Evolutionary conservation across 441 rosid species (phyloP), one percentile per base, ranked within the genome.

Genomic region (Cnidoscolus chayamansa): DNA sequence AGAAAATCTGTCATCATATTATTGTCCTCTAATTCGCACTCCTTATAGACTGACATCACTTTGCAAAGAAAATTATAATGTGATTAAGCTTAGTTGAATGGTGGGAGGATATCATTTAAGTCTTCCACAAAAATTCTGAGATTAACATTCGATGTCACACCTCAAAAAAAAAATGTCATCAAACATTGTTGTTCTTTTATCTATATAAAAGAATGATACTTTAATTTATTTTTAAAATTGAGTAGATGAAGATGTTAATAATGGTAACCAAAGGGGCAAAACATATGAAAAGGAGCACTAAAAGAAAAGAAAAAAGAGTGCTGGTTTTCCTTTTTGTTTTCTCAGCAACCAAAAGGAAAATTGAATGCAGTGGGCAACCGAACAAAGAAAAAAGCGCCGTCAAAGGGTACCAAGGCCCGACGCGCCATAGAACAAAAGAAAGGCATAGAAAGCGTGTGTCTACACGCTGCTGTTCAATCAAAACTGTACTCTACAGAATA

Each of bases 391-490:
- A 62, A 61, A 62, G n/a, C 55, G 55, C 56, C 63, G 69, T 40
- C 55, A 15, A 40, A 47, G 70, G 17, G 4, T 4, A 16, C 53
- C 25, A 30, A 62, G 47, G 47, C 40, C 1, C 20, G 53, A 70
- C 65, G 45, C 25, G 47, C 57, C 47, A 47, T 47, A 4, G 16
- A 30, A 70, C 55, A 49, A 49, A 65, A 53, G 7, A 20, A 25
- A 53, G 40, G 72, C 72, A n/a, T 56, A 4, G 43, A 61, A 60
- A 71, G 47, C 16, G 77, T 63, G 82, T 71, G 72, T 11, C 61
- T 37, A 61, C 79, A 72, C 77, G 81, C 82, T 68, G 65, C 40
- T 60, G 30, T 66, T 64, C 79, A 75, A 45, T 73, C 67, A 51
- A 68, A 59, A 51, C 57, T 40, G 12, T 20, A 8, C n/a, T 54